Conservation (phyloP, 306 rosid species). For the Dryas drummondii region DNA sequence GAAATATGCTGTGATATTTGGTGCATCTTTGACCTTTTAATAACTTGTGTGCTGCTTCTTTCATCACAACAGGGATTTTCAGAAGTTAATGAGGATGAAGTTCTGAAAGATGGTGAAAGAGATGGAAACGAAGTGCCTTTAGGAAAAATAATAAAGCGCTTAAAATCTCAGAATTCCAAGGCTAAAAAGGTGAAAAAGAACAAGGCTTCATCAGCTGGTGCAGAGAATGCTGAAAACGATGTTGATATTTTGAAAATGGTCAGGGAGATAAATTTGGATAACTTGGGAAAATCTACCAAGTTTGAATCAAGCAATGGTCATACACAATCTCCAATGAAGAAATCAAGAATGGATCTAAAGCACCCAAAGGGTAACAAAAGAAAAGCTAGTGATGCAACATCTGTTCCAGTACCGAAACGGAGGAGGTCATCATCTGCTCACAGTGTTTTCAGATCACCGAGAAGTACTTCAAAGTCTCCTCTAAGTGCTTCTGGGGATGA, state of each 20-base stretch:
- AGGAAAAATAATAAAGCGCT: slow-evolving; percentile 63
- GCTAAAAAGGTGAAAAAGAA: slow-evolving; percentile 61
- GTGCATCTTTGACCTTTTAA: slow-evolving; percentile 23
- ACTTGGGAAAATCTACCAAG: slow-evolving; percentile 51
- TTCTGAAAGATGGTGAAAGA: slow-evolving; percentile 52
- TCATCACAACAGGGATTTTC: slow-evolving; percentile 47
- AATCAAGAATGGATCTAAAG: slow-evolving; percentile 35
- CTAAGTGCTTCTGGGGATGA: slow-evolving; percentile 41
- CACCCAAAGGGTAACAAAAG: slow-evolving; percentile 47
- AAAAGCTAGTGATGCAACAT: slow-evolving; percentile 47
- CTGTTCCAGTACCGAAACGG: slow-evolving; percentile 58
- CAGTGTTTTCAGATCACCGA: slow-evolving; percentile 44
- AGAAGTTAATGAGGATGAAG: slow-evolving; percentile 49
- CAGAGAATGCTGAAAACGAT: slow-evolving; percentile 51
- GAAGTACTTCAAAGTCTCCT: slow-evolving; percentile 44
- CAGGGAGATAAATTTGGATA: slow-evolving; percentile 67
- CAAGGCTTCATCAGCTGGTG: slow-evolving; percentile 45
- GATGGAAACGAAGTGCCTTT: slow-evolving; percentile 71
- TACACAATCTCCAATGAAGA: slow-evolving; percentile 47
- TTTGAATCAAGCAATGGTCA: slow-evolving; percentile 81
- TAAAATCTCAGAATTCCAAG: slow-evolving; percentile 59
- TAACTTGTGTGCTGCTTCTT: slow-evolving; percentile 20
- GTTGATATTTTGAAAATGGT: slow-evolving; percentile 66
- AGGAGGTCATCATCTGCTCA: slow-evolving; percentile 51
- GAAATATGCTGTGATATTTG: slow-evolving; percentile 23